Percentiles rank a stretch among this genome's conserved stretches.
phyloP scores from a whole-genome alignment of 192 early-diverging fungal genomes.

The Haplosporangium gracile region DNA sequence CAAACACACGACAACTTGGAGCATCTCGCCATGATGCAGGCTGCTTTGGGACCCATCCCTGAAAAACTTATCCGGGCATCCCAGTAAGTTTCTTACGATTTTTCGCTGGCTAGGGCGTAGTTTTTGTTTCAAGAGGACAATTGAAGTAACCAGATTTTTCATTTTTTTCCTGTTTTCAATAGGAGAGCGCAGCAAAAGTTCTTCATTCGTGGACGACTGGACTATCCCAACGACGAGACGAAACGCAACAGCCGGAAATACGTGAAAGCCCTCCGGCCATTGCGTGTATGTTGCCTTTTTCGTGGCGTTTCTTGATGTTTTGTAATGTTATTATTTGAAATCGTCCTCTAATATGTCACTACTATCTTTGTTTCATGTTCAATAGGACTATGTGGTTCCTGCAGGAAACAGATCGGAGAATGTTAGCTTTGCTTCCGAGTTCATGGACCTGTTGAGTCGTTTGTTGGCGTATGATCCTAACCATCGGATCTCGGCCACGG shows the following conservation, averaged over 20 bases:
- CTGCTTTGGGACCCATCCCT: conserved; percentile 85
- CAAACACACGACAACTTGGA: conserved; percentile 98
- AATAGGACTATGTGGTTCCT: conserved; percentile 42
- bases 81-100: conserved; percentile 28
- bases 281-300: conserved; percentile 59
- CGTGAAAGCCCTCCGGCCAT: conserved; percentile 68
- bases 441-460: conserved; percentile 79
- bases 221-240: conserved; percentile 70
- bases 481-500: conserved; percentile 82
- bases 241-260: conserved; percentile 69
- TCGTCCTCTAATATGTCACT: no score
- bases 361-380: not conserved
- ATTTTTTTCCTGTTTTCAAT: not conserved
- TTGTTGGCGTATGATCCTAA: conserved; percentile 86
- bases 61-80: conserved; percentile 69
- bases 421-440: conserved; percentile 61
- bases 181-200: conserved; percentile 62
- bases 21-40: conserved; percentile 98
- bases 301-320: not conserved
- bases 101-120: not conserved
- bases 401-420: conserved; percentile 56
- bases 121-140: not conserved
- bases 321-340: not conserved
- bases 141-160: not conserved
- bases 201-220: conserved; percentile 62